Evolutionary conservation across 305 asterid genomes (phyloP), one percentile per base, ranked within the genome.

Genomic region (Caryopteris hybrid): DNA sequence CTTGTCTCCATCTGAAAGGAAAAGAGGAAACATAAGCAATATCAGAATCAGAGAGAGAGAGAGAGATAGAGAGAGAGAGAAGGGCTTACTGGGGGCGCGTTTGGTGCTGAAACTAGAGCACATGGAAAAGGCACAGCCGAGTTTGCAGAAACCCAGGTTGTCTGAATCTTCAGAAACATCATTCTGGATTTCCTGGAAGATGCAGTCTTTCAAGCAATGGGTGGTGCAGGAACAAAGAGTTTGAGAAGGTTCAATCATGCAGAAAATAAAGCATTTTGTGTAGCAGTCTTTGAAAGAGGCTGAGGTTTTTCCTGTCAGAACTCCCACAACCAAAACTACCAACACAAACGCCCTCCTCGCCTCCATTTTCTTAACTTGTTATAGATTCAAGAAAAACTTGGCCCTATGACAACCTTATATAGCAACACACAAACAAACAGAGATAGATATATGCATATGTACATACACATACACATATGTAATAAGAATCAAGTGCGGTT

Each of bases 221-320:
- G 96, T 88, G 33, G 98, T 83, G 85, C 98, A 92, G 46, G 91
- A 74, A 42, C 98, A 92, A 0, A 92, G 95, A 13, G 86, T 88
- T 61, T 86, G 84, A 5, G 93, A 39, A 55, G 98, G 98, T 23
- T 89, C 95, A 43, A 92, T 89, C 86, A 92, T 83, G 76, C 98
- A 92, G 73, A 88, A 85, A 2, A 92, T 25, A 43, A 89, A 90
- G 81, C 98, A 92, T 72, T 90, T 86, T 13, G 90, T 81, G 86
- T 92, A 92, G 84, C 98, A 92, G 27, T 89, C 97, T 29, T 70
- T 84, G 88, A 92, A 92, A 42, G 94, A 39, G 3, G 89, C 87
- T 46, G 20, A 48, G 4, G 82, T 76, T 18, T 59, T 71, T 53
- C 81, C 85, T 31, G 70, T 59, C 33, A 85, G 17, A 74, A 86